These are phyloP conservation scores for Crotalaria pallida DNA, from an alignment of 306 rosid species.

Conservation along the genomic window DNA sequence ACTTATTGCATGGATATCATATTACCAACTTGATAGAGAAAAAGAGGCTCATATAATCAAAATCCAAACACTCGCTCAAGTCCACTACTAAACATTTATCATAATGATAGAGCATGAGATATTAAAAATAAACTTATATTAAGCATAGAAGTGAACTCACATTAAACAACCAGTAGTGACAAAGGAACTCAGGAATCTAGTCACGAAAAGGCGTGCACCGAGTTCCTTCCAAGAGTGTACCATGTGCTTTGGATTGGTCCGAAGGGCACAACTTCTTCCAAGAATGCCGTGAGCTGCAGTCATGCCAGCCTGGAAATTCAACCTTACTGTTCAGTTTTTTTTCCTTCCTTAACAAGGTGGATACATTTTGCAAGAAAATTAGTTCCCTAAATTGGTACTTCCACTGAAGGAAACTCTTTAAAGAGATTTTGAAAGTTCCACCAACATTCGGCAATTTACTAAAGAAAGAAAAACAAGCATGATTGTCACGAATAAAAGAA, in stretches of 20 bases:
- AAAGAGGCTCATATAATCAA: background rate
- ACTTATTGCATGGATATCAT: background rate
- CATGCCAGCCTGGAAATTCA: slow-evolving; percentile 73
- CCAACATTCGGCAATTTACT: background rate
- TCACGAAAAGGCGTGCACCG: slow-evolving; percentile 64
- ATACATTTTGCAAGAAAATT: slow-evolving; percentile 7
- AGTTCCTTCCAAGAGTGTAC: slow-evolving; percentile 72
- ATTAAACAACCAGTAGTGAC: slow-evolving; percentile 63
- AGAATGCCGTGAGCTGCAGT: slow-evolving; percentile 64
- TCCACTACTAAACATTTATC: background rate
- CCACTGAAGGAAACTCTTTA: background rate
- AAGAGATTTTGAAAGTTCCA: background rate
- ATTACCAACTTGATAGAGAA: background rate
- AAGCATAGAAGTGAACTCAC: slow-evolving; percentile 44
- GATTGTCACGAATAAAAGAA: background rate
- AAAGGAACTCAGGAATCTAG: slow-evolving; percentile 55
- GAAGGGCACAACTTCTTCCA: slow-evolving; percentile 46
- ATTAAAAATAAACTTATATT: background rate
- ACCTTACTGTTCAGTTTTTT: slow-evolving; percentile 5
- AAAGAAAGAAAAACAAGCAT: background rate
- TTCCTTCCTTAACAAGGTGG: background rate
- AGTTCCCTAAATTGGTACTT: background rate
- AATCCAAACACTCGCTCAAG: background rate
- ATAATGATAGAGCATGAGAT: background rate
- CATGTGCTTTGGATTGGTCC: slow-evolving; percentile 80